Base-by-base conservation (phyloP, 1,284 basidiomycete genomes). In the Sporisorium scitamineum region DNA sequence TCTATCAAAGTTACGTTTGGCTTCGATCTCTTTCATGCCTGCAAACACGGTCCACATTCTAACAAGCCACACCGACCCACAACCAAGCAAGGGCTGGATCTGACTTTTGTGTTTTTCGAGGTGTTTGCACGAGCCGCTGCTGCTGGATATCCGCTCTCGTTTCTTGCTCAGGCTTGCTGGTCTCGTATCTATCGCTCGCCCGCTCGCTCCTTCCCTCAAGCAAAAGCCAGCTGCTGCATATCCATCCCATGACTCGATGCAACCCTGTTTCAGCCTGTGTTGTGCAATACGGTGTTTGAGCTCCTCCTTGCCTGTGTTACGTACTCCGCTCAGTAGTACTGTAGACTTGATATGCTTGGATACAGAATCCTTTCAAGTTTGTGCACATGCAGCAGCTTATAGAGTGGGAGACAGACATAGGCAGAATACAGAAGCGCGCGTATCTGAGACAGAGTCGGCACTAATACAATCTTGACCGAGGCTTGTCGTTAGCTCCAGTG, bases 21-120 rank as follows among this genome's bases (percentile, higher is more conserved):
- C 54, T 54, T 54, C 54, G 27, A 44, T 13, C 13, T 11, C 26
- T 24, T 54, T 54, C 29, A 54, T 54, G 54, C 39, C 41, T 52
- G 48, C 48, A 39, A 39, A 3, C 6, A 20, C 2, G 7, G 26
- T 29, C 1, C 26, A 29, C 24, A 29, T 39, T 48, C 22, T 37
- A 16, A 2, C 41, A 54, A 54, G 54, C 54, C 54, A 54, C 54
- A 29, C 14, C 41, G 9, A 31, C 27, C n/a, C 39, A 27, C 54
- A 52, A 22, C 13, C 5, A 24, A 20, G 52, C 37, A 14, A 39
- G 52, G 32, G n/a, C 11, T 7, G 39, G 18, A 22, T 18, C 14
- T n/a, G 37, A 3, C 10, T 54, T 42, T 24, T 9, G 14, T 11
- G 11, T 8, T 39, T 18, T 29, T 41, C 27, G 27, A 6, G 3